phyloP scores from a whole-genome alignment of 768 basidiomycete genomes.

The Tylopilus subfusipes region DNA sequence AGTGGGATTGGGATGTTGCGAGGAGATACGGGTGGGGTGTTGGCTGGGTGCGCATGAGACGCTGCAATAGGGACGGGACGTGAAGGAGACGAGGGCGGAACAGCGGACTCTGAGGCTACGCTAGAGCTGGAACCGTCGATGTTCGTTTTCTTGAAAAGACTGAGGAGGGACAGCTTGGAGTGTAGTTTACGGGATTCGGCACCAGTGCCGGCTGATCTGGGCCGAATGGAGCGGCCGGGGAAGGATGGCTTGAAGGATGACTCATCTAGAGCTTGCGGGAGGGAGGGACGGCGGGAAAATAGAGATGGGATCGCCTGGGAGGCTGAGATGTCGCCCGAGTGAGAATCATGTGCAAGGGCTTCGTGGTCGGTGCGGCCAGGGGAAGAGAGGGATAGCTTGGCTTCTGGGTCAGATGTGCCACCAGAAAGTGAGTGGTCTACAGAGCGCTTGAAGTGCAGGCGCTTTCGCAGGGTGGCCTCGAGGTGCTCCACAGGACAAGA shows the following conservation, averaged over 20 bases:
- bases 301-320: conserved; percentile 18
- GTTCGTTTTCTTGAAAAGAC: conserved; percentile 63
- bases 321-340: background rate
- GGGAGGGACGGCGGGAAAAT: conserved; percentile 60
- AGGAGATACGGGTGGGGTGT: conserved; percentile 29
- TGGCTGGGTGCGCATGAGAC: conserved; percentile 16
- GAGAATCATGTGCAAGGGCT: conserved; percentile 2
- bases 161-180: conserved; percentile 72
- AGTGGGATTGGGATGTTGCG: conserved; percentile 19
- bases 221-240: conserved; percentile 44
- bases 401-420: conserved; percentile 31
- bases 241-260: conserved; percentile 32
- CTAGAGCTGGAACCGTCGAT: conserved; percentile 37
- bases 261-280: conserved; percentile 50
- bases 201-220: conserved; percentile 70
- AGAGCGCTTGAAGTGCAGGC: conserved; percentile 72
- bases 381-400: conserved; percentile 14
- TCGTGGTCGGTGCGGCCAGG: conserved; percentile 17
- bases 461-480: conserved; percentile 36
- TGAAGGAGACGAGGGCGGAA: conserved; percentile 25
- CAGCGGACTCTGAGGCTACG: conserved; percentile 33
- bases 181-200: conserved; percentile 56
- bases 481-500: conserved; percentile 30
- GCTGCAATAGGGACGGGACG: conserved; percentile 24
- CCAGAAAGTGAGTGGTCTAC: conserved; percentile 64